Evolutionary conservation across 2,329 filamentous ascomycete species (phyloP), one percentile per base, ranked within the genome.

Genomic region (Venturia carpophila): DNA sequence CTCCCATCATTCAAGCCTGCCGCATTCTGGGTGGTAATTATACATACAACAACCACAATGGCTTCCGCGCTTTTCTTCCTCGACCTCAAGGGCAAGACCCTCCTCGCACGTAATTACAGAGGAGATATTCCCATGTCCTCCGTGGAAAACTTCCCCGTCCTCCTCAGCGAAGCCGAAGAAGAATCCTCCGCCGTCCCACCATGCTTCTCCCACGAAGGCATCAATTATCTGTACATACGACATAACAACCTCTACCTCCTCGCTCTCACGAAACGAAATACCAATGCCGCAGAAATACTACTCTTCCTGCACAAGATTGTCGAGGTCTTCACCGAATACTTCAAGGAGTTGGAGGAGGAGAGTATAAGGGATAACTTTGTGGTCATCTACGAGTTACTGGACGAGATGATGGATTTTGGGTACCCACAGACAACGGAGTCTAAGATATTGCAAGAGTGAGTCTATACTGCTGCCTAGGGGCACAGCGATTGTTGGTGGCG

Each of bases 351-450:
- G 67, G 94, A 99, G 78, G 94, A 99, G 77, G 94, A 99, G 79
- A 96, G 91, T 71, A 99, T 99, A 76, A 87, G 94, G 71, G 94
- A 99, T 82, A 99, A 99, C 81, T 99, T 99, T 75, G 94, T 99
- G 76, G 87, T 99, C 74, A 99, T 99, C 74, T 99, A 99, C 82
- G 94, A 99, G 79, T 80, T 99, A 67, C 85, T 99, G 68, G 94
- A 99, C 75, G 94, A 99, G 81, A 99, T 99, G 94, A 99, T 99
- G 94, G 94, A 99, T 79, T 99, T 99, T 82, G 94, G 94, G 68
- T 97, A 99, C 76, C 94, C 94, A 6, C 94, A 99, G 77, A 99
- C 94, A 11, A 99, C 94, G 69, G 94, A 99, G 78, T 91, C 87
- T 76, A 99, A 99, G 84, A 99, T 99, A 75, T 81, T 99, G 67